Conservation (phyloP, 108 stramenopile species). For the Cyclotella baltica region DNA sequence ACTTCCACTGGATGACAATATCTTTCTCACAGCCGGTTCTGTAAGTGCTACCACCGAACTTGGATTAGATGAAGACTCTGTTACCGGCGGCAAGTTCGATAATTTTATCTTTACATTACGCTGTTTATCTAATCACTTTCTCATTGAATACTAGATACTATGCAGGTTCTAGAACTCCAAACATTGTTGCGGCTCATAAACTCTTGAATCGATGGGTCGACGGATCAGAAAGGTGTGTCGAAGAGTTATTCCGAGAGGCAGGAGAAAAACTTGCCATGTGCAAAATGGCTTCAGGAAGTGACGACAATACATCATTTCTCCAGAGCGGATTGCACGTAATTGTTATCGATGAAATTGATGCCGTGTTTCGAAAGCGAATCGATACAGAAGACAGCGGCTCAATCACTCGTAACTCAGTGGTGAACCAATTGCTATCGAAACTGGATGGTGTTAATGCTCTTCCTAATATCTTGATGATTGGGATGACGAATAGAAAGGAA, state of each 20-base stretch:
- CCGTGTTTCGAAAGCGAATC: slow-evolving; percentile 75
- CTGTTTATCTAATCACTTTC: no score
- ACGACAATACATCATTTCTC: slow-evolving; percentile 48
- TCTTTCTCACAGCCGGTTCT: slow-evolving; percentile 27
- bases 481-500: slow-evolving; percentile 86
- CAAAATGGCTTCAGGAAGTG: slow-evolving; percentile 53
- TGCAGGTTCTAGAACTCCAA: slow-evolving; percentile 84
- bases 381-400: slow-evolving; percentile 70
- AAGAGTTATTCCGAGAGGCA: slow-evolving; percentile 95
- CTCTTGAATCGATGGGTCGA: slow-evolving; percentile 98
- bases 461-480: slow-evolving; percentile 81
- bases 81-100: slow-evolving; percentile 23
- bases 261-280: slow-evolving; percentile 69
- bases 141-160: no score
- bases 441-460: slow-evolving; percentile 86
- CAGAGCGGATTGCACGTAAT: slow-evolving; percentile 76
- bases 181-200: slow-evolving; percentile 95
- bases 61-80: background rate
- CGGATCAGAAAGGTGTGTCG: slow-evolving; percentile 90
- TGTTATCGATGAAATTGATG: slow-evolving; percentile 90
- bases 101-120: slow-evolving; percentile 62
- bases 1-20: slow-evolving; percentile 17
- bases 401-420: slow-evolving; percentile 71
- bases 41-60: background rate
- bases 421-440: slow-evolving; percentile 85